Percentiles rank a stretch among this genome's conserved stretches.
phyloP scores from a whole-genome alignment of 1,284 basidiomycete genomes.

The Apiotrichum akiyoshidainum region DNA sequence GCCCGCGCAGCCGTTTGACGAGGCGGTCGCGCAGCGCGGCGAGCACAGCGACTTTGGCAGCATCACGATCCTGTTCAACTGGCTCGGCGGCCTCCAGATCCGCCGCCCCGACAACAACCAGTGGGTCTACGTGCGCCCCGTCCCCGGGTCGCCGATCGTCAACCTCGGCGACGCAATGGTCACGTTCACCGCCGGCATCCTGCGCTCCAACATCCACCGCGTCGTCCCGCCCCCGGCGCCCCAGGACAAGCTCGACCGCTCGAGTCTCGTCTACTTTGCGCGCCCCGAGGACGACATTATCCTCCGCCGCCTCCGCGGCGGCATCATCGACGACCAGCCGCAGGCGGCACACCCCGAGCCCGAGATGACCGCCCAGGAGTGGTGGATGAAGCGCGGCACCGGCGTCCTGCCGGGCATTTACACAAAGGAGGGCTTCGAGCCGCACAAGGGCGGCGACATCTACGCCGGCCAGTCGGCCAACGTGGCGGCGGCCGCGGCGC shows the following conservation, averaged over 20 bases:
- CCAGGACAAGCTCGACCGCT: slow-evolving; percentile 56
- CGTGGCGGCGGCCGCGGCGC: background rate
- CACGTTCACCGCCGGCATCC: slow-evolving; percentile 60
- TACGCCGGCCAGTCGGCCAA: slow-evolving; percentile 11
- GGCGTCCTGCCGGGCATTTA: slow-evolving; percentile 28
- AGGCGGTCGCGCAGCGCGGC: slow-evolving; percentile 17
- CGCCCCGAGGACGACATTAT: slow-evolving; percentile 60
- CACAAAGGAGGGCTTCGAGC: slow-evolving; percentile 26
- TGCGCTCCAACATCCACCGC: slow-evolving; percentile 44
- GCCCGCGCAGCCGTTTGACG: slow-evolving; percentile 34
- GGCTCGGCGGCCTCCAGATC: slow-evolving; percentile 68
- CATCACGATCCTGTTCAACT: slow-evolving; percentile 52
- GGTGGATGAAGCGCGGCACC: slow-evolving; percentile 31
- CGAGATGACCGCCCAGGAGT: slow-evolving; percentile 31
- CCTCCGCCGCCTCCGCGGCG: slow-evolving; percentile 34
- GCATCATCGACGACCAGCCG: slow-evolving; percentile 29
- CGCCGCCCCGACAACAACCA: slow-evolving; percentile 59
- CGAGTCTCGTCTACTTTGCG: slow-evolving; percentile 63
- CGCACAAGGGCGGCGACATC: slow-evolving; percentile 12
- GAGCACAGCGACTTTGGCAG: slow-evolving; percentile 36
- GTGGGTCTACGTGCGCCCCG: slow-evolving; percentile 67
- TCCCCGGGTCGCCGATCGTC: slow-evolving; percentile 61
- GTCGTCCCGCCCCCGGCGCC: slow-evolving; percentile 53
- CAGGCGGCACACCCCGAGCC: slow-evolving; percentile 5
- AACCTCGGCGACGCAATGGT: slow-evolving; percentile 62